Conservation (phyloP, 352 stramenopile genomes). For the Phytophthora kernoviae region DNA sequence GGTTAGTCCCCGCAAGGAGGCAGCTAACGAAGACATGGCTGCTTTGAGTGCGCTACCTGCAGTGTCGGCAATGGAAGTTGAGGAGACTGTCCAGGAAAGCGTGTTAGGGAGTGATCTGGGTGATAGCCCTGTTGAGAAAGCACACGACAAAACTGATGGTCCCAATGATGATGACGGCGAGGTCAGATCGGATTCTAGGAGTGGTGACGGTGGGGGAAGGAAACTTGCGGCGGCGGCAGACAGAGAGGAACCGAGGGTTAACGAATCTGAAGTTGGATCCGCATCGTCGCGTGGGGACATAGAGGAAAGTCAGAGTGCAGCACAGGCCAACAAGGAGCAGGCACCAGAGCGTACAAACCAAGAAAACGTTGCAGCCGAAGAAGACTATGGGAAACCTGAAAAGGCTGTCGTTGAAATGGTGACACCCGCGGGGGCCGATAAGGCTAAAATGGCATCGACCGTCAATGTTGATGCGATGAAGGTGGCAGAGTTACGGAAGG, state of each 20-base stretch:
- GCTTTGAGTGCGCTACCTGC: not conserved
- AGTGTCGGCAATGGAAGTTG: constrained; percentile 17
- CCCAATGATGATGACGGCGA: constrained; percentile 4
- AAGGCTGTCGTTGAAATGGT: not conserved
- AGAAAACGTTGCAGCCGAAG: no score
- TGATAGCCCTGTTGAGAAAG: not conserved
- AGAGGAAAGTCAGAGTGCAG: constrained; percentile 12
- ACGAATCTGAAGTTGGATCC: not conserved
- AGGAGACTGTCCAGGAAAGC: constrained; percentile 17
- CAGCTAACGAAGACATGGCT: not conserved
- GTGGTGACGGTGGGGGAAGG: constrained; percentile 7
- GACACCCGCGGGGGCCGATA: not conserved
- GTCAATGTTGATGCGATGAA: constrained; percentile 54
- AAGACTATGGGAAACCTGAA: constrained; percentile 1
- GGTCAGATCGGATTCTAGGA: constrained; percentile 1
- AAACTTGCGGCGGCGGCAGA: not conserved
- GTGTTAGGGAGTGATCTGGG: constrained; percentile 14
- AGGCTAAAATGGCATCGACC: constrained; percentile 15
- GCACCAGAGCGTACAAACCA: constrained; percentile 2
- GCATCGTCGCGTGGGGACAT: not conserved
- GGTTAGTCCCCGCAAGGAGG: constrained; percentile 2
- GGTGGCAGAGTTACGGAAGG: constrained; percentile 61
- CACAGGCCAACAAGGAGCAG: constrained; percentile 5
- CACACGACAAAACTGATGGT: constrained; percentile 3
- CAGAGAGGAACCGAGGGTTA: constrained; percentile 4